A percentile compares a stretch with the other conserved stretches of the same genome.
Conservation (phyloP, 306 rosid genomes). For the Pueraria montana region DNA sequence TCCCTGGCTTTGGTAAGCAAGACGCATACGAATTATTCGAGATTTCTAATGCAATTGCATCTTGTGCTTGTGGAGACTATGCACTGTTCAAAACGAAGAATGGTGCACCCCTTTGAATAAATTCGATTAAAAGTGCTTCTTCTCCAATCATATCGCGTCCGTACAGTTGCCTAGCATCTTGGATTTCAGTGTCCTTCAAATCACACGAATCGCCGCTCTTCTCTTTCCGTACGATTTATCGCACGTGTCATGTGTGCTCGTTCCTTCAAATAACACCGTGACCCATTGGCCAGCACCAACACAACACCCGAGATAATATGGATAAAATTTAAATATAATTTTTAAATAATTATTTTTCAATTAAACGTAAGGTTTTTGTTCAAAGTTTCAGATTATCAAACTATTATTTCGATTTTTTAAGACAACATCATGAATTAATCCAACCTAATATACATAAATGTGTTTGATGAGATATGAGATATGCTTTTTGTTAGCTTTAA, state of each 20-base stretch:
- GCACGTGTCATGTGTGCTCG: neutral
- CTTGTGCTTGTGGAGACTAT: neutral
- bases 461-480: neutral
- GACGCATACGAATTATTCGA: neutral
- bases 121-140: neutral
- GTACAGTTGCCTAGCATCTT: neutral
- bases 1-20: neutral
- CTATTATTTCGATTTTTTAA: neutral
- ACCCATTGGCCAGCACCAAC: too few relatives aligned
- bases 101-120: neutral
- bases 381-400: neutral
- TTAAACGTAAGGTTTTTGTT: neutral
- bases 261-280: neutral
- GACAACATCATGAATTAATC: too few relatives aligned
- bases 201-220: neutral
- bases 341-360: neutral
- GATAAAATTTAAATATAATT: too few relatives aligned
- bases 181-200: neutral
- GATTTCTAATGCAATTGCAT: neutral
- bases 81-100: neutral
- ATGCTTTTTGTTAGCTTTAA: neutral
- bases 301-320: too few relatives aligned
- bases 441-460: too few relatives aligned
- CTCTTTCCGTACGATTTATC: constrained; percentile 37
- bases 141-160: constrained; percentile 21